Base-by-base conservation (phyloP, 2,329 filamentous ascomycete species). In the Exophiala sp. region DNA sequence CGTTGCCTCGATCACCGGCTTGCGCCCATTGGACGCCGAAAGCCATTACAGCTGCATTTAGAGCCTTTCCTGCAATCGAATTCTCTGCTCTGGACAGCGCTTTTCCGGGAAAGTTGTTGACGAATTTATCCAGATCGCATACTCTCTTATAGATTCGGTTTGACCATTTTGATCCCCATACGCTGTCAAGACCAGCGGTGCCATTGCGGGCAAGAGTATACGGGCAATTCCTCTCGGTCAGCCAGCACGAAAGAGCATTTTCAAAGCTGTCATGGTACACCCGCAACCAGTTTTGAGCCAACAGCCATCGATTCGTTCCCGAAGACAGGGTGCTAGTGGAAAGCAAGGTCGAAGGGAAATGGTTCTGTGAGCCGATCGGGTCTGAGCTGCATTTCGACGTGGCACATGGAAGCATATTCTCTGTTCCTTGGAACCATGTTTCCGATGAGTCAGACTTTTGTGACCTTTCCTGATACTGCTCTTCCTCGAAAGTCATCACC, bases 181-280 rank as follows among this genome's bases (percentile, higher is more conserved):
- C 27, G 23, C 16, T 16, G 24, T 14, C 11, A n/a, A 30, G 23
- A 35, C 32, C n/a, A 23, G 8, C 13, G n/a, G 9, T 14, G 24
- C 11, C 22, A n/a, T 13, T 39, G 22, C 35, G 29, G 16, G 21
- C 22, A 16, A 18, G 59, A 41, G 63, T 69, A 56, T 72, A 72
- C 2, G 70, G 50, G 22, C 50, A 52, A 18, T 44, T 52, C 18
- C 43, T 48, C 44, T 52, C 50, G 9, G 44, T 52, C 10, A 52
- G 18, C 50, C 50, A 52, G 23, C 50, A 52, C 18, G 34, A 39
- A 18, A 52, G 38, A 13, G 50, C 50, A 21, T 48, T 48, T 22
- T 52, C 50, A n/a, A 52, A 14, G 24, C 35, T 48, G 35, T 52
- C 50, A 37, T 43, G 40, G 35, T 52, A 52, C 7, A 52, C 40